A percentile compares a stretch with the other conserved stretches of the same genome.
phyloP scores from a whole-genome alignment of 768 basidiomycete genomes.

The Suillus fuscotomentosus region DNA sequence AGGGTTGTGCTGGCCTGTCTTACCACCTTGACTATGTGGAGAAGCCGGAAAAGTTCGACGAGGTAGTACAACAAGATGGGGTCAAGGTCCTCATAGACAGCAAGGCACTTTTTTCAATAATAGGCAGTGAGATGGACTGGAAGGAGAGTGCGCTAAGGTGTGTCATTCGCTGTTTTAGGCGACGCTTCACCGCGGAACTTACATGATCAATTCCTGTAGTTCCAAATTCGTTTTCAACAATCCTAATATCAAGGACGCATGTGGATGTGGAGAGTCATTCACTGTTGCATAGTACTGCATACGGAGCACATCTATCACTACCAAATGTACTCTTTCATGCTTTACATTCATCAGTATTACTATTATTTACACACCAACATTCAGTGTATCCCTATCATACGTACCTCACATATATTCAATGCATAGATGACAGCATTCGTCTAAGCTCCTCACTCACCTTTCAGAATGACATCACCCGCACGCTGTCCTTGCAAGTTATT shows the following conservation, averaged over 20 bases:
- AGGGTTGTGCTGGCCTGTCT: slow-evolving; percentile 90
- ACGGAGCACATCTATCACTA: slow-evolving; percentile 11
- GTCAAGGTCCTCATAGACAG: slow-evolving; percentile 93
- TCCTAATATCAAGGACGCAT: slow-evolving; percentile 92
- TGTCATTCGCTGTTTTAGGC: slow-evolving; percentile 24
- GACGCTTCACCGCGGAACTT: slow-evolving; percentile 1
- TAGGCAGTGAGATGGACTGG: slow-evolving; percentile 99
- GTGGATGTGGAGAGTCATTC: slow-evolving; percentile 94
- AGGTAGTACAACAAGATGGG: slow-evolving; percentile 94
- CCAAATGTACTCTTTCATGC: neutral
- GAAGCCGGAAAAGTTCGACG: slow-evolving; percentile 87
- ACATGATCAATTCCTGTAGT: slow-evolving; percentile 35
- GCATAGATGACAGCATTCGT: slow-evolving; percentile 3
- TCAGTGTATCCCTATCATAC: slow-evolving; percentile 30
- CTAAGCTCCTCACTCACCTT: neutral
- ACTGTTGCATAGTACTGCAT: slow-evolving; percentile 41
- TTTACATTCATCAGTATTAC: slow-evolving; percentile 5
- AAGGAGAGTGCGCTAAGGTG: slow-evolving; percentile 87
- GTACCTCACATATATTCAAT: slow-evolving; percentile 12
- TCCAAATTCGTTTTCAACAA: slow-evolving; percentile 85
- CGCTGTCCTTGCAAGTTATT: neutral
- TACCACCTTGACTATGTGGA: slow-evolving; percentile 95
- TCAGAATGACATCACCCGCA: neutral
- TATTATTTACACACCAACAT: slow-evolving; percentile 3
- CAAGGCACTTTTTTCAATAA: slow-evolving; percentile 96